phyloP scores from a whole-genome alignment of 768 basidiomycete genomes.

The Agaricus blazei region DNA sequence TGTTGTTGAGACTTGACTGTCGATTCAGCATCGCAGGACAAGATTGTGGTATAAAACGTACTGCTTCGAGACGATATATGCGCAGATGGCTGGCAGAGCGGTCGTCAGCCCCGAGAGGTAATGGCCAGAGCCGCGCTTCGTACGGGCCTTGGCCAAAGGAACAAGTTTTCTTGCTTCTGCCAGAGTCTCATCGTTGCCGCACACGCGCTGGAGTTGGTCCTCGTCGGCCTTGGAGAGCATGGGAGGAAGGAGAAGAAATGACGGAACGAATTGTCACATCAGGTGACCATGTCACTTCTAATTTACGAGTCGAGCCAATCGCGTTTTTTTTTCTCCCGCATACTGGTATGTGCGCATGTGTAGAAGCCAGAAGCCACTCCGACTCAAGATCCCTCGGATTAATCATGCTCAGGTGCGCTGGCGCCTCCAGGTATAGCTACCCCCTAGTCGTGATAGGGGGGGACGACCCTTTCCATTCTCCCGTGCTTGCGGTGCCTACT shows the following conservation, averaged over 20 bases:
- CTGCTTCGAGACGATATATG: slow-evolving; percentile 4
- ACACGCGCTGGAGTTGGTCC: slow-evolving; percentile 4
- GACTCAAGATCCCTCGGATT: too few species aligned
- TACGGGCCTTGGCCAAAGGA: neutral
- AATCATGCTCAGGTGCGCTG: too few species aligned
- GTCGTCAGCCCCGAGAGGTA: neutral
- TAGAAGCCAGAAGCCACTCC: too few species aligned
- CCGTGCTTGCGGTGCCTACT: too few species aligned
- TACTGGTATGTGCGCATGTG: too few species aligned
- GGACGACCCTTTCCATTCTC: too few species aligned
- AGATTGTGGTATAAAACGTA: neutral
- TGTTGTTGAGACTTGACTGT: slow-evolving; percentile 1
- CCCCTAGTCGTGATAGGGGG: too few species aligned
- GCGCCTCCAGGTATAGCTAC: too few species aligned
- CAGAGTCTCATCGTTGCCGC: slow-evolving; percentile 2
- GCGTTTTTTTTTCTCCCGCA: too few species aligned
- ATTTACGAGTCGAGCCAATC: too few species aligned
- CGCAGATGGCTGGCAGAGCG: slow-evolving; percentile 6
- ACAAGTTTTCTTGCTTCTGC: slow-evolving; percentile 1
- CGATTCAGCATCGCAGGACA: neutral
- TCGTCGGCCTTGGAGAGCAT: slow-evolving; percentile 8
- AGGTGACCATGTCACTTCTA: neutral
- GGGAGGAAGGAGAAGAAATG: neutral
- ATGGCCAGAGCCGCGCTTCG: slow-evolving; percentile 6
- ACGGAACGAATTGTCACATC: neutral